Evolutionary conservation across 2,329 filamentous ascomycete species (phyloP).

Genomic region (Aspergillus fumigatus): DNA sequence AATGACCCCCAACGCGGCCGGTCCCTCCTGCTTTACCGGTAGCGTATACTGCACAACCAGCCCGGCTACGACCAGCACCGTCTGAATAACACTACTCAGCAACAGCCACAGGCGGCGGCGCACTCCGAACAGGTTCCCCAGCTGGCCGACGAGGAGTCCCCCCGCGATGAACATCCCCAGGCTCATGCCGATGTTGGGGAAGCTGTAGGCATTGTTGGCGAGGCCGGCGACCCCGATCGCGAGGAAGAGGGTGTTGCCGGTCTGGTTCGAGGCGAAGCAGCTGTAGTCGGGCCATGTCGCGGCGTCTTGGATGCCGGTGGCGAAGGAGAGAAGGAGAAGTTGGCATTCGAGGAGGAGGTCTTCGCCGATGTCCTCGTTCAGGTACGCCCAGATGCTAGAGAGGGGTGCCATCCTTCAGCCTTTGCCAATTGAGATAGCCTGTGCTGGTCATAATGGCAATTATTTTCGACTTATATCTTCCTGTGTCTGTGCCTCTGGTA

Average conservation of each 20-base stretch:
- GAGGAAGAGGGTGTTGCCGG: conserved; percentile 61
- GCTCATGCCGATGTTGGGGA: conserved; percentile 52
- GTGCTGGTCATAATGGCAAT: too few species aligned
- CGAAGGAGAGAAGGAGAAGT: conserved; percentile 37
- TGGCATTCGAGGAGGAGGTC: conserved; percentile 27
- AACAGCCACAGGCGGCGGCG: conserved; percentile 53
- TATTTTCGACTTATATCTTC: too few species aligned
- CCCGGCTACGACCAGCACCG: conserved; percentile 50
- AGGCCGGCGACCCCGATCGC: conserved; percentile 49
- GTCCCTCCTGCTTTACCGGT: conserved; percentile 34
- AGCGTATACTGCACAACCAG: conserved; percentile 45
- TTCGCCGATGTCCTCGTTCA: conserved; percentile 17
- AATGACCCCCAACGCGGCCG: conserved; percentile 44
- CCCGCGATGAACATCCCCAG: conserved; percentile 54
- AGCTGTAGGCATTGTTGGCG: conserved; percentile 48
- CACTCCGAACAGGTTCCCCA: conserved; percentile 51
- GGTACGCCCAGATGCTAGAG: neutral
- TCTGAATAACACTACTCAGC: conserved; percentile 52
- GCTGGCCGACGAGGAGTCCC: conserved; percentile 54
- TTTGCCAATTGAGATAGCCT: too few species aligned
- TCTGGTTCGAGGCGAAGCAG: conserved; percentile 62
- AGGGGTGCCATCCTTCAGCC: neutral
- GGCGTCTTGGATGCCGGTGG: conserved; percentile 49
- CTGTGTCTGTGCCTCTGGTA: too few species aligned
- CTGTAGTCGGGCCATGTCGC: conserved; percentile 58